Conservation (phyloP, 2,329 filamentous ascomycete genomes). For the Trichoderma hamatum region DNA sequence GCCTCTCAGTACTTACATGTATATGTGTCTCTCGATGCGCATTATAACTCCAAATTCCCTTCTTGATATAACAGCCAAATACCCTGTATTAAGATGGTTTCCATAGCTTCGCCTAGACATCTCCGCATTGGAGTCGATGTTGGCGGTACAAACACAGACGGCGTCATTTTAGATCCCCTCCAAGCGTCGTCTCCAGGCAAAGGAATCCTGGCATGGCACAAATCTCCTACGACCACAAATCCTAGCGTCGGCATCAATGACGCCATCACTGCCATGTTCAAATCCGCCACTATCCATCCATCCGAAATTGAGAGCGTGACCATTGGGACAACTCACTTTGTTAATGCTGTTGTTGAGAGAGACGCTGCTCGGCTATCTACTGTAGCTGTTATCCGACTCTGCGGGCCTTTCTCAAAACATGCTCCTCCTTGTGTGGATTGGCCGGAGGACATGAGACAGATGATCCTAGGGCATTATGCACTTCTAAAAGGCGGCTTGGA, state of each 20-base stretch:
- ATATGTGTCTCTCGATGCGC: neutral
- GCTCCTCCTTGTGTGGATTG: slow-evolving; percentile 57
- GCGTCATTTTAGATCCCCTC: slow-evolving; percentile 52
- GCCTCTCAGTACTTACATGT: neutral
- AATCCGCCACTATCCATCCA: slow-evolving; percentile 38
- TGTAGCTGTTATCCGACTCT: slow-evolving; percentile 59
- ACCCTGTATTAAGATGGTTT: slow-evolving; percentile 25
- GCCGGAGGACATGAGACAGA: slow-evolving; percentile 51
- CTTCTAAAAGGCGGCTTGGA: slow-evolving; percentile 55
- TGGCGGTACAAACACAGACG: slow-evolving; percentile 58
- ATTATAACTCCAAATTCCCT: neutral
- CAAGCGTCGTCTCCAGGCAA: slow-evolving; percentile 40
- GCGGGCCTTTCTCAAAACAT: slow-evolving; percentile 56
- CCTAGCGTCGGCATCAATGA: slow-evolving; percentile 51
- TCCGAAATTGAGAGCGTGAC: slow-evolving; percentile 51
- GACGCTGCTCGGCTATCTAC: slow-evolving; percentile 51
- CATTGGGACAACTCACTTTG: slow-evolving; percentile 61
- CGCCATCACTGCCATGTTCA: slow-evolving; percentile 50
- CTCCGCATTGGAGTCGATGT: slow-evolving; percentile 52
- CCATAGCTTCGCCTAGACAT: slow-evolving; percentile 18
- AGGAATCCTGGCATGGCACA: slow-evolving; percentile 54
- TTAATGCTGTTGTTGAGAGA: slow-evolving; percentile 60
- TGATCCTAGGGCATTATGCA: slow-evolving; percentile 51
- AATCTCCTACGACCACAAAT: slow-evolving; percentile 52
- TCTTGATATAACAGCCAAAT: neutral